These are phyloP conservation scores for Fraxinus sp. DNA, from an alignment of 305 asterid genomes.

Conservation along the genomic window DNA sequence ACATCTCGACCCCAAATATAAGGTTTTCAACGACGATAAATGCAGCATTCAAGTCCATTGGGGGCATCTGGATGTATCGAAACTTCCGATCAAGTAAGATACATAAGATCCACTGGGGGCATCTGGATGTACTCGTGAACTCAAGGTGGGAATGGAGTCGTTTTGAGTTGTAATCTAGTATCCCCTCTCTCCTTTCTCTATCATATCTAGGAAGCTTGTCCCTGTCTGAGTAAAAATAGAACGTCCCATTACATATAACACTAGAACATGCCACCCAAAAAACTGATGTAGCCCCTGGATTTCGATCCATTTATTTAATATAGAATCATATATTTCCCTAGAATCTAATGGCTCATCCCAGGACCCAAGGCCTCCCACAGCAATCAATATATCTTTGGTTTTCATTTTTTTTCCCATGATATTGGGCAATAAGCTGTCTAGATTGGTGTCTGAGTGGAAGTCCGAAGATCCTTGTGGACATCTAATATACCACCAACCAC, in stretches of 20 bases:
- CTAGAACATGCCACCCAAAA: conserved; percentile 75
- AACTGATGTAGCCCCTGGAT: conserved; percentile 75
- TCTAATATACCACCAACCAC: not conserved
- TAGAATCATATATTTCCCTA: conserved; percentile 71
- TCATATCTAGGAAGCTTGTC: conserved; percentile 70
- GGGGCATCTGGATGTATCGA: conserved; percentile 84
- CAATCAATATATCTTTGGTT: conserved; percentile 42
- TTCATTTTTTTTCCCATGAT: conserved; percentile 36
- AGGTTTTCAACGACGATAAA: conserved; percentile 58
- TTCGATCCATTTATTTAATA: conserved; percentile 80
- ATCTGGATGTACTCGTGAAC: conserved; percentile 58
- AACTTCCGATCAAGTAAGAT: conserved; percentile 55
- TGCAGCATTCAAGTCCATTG: conserved; percentile 97
- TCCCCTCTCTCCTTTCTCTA: conserved; percentile 49
- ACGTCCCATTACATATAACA: conserved; percentile 45
- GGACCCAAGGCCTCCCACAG: conserved; percentile 89
- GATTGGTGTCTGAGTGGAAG: conserved; percentile 47
- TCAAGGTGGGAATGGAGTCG: conserved; percentile 60
- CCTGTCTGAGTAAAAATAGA: conserved; percentile 75
- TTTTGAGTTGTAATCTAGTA: conserved; percentile 68
- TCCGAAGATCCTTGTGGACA: too few species aligned
- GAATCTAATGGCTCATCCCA: conserved; percentile 87
- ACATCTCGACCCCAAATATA: conserved; percentile 73
- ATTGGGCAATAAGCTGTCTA: conserved; percentile 41
- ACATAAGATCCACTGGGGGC: conserved; percentile 43